Base-by-base conservation (phyloP, 2,329 filamentous ascomycete genomes). In the Calonectria honghensis region DNA sequence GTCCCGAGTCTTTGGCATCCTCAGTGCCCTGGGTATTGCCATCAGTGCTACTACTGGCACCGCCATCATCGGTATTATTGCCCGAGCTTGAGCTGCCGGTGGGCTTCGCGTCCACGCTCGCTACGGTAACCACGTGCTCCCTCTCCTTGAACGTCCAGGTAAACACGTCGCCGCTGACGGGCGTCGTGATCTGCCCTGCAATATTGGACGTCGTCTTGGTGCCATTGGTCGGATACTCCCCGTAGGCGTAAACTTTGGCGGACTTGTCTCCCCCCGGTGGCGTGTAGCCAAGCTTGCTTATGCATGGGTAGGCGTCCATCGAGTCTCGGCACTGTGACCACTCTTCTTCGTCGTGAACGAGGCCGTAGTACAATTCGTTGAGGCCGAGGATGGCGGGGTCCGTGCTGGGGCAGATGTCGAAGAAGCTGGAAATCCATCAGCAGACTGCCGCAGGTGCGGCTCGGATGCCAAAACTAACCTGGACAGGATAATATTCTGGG, bases 151-250 rank as follows among this genome's bases (percentile, higher is more conserved):
- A 63, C 10, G 57, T 63, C 57, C 57, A 63, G 24, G 57, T 63
- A 41, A 63, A 63, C 57, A 63, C 57, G 0, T 63, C 57, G 16
- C 57, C 57, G 9, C 57, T 63, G 14, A 63, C 57, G 4, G 57
- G 57, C 24, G n/a, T 4, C 16, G 57, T 63, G 24, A 63, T 63
- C 11, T 63, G 57, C 13, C 57, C 57, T 0, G 57, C 57, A 18
- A 63, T 41, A 18, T 63, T 63, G 37, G 57, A 63, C 10, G 57
- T 63, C 24, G 35, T 63, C 57, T 63, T 18, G n/a, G 57, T 63
- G n/a, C 57, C 57, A 16, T 63, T 63, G 29, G 6, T 27, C 24
- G 57, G 57, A 7, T 41, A 45, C 14, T 63, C 35, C 29, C 57
- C 57, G 27, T 41, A 63, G 14, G 57, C 57, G 14, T 63, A 63